Base-by-base conservation (phyloP, 2,329 filamentous ascomycete genomes). In the Paramyrothecium sp. region DNA sequence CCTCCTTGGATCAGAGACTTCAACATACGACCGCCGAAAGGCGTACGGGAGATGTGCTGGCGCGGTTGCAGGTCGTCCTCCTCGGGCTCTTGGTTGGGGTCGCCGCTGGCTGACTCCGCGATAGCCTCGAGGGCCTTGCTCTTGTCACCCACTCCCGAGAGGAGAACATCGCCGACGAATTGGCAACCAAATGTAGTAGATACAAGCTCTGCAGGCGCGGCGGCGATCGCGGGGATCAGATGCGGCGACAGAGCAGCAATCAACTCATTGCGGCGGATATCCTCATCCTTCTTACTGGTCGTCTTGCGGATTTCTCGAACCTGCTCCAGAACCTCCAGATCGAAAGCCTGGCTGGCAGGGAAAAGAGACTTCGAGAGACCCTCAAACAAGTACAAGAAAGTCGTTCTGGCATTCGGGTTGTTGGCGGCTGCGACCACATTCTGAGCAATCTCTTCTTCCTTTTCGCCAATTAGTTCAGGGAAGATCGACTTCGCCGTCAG, bases 221-320 rank as follows among this genome's bases (percentile, higher is more conserved):
- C 79, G 1, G 85, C 82, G 58, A 98, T 89, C 44, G 91, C 85
- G 48, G 87, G 83, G 30, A 99, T 81, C 3, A 98, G 78, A 30
- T 87, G 83, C 2, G 90, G 87, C 1, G 92, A 92, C 26, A 96
- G 77, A 12, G 87, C 82, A 58, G 87, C 85, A 21, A 91, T 79
- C 47, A 99, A 79, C 71, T 97, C 95, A 64, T 85, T 81, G 57
- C 90, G 86, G 58, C 95, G 86, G 21, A 83, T 75, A 55, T 89
- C 87, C 1, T 91, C 81, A 57, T 97, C 92, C 75, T 99, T 99
- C 78, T 98, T 99, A 62, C 91, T 96, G 2, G 93, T 98, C 16
- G 83, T 87, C 64, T 88, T 85, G 55, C 95, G 88, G 61, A 96
- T 89, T 56, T 86, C 84, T 68, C 91, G 89, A 22, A 97, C 78